Conservation (phyloP, 768 basidiomycete genomes). For the Hortiboletus flavorubellus region DNA sequence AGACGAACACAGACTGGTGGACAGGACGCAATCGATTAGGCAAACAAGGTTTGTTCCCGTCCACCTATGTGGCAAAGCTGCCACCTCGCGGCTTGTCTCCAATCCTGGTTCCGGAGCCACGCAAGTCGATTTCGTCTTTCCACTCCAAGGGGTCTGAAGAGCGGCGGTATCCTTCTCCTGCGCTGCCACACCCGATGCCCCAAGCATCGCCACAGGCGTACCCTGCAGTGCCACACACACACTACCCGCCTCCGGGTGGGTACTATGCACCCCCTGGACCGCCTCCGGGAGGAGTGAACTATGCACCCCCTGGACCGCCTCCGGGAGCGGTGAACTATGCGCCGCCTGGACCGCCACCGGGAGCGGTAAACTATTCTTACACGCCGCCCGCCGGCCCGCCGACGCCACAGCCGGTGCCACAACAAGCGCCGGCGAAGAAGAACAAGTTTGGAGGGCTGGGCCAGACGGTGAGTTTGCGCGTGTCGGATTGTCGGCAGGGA, state of each 20-base stretch:
- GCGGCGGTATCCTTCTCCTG: conserved; percentile 18
- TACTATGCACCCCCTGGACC: conserved; percentile 17
- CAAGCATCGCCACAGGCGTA: conserved; percentile 16
- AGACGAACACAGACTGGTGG: conserved; percentile 93
- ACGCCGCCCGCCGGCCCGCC: conserved; percentile 34
- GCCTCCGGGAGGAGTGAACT: conserved; percentile 9
- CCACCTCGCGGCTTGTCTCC: conserved; percentile 20
- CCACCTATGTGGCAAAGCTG: conserved; percentile 68
- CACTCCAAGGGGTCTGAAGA: conserved; percentile 8
- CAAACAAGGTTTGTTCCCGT: conserved; percentile 73
- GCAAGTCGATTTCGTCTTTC: conserved; percentile 12
- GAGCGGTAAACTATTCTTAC: conserved; percentile 13
- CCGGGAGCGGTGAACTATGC: conserved; percentile 14
- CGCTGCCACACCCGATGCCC: conserved; percentile 15
- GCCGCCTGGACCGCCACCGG: conserved; percentile 13
- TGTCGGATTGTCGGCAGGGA: not conserved
- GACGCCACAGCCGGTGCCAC: conserved; percentile 35
- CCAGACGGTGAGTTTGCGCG: conserved; percentile 28
- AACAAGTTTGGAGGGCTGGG: conserved; percentile 40
- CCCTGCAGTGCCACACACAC: conserved; percentile 10
- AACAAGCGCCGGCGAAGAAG: conserved; percentile 33
- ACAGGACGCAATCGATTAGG: conserved; percentile 61
- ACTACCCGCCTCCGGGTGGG: conserved; percentile 11
- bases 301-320: not conserved
- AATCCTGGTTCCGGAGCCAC: conserved; percentile 21